These are phyloP conservation scores for Pueraria montana DNA, from an alignment of 306 rosid genomes.

Conservation along the genomic window DNA sequence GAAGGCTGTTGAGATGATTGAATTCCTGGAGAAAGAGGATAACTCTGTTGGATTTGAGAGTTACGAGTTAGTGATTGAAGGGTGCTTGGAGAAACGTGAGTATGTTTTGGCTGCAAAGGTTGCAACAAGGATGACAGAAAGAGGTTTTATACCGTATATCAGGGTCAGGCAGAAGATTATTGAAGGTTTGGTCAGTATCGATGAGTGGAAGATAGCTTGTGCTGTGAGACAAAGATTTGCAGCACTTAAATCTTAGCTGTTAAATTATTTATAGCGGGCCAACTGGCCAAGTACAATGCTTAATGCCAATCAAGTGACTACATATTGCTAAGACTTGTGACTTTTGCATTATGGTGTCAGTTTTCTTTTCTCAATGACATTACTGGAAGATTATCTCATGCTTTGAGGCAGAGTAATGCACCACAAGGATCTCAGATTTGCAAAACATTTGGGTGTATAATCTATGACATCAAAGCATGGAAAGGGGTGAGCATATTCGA, in stretches of 20 bases:
- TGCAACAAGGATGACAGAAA: slow-evolving; percentile 69
- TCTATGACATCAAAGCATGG: neutral
- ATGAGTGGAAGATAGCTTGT: slow-evolving; percentile 81
- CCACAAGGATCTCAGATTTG: slow-evolving; percentile 27
- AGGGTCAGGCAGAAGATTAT: slow-evolving; percentile 78
- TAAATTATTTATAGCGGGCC: slow-evolving; percentile 30
- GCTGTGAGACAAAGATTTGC: slow-evolving; percentile 77
- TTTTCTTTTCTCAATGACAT: slow-evolving; percentile 31
- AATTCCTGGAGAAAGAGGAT: slow-evolving; percentile 68
- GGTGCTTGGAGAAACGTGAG: slow-evolving; percentile 78
- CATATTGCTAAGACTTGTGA: neutral
- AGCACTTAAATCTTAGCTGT: slow-evolving; percentile 61
- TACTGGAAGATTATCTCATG: neutral
- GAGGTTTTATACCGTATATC: slow-evolving; percentile 69
- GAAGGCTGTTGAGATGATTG: slow-evolving; percentile 74
- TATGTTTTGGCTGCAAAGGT: slow-evolving; percentile 84
- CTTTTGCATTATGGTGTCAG: slow-evolving; percentile 10
- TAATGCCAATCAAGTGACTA: slow-evolving; percentile 1
- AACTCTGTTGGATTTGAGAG: slow-evolving; percentile 73
- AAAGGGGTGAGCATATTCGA: slow-evolving; percentile 6
- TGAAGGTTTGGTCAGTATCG: slow-evolving; percentile 74
- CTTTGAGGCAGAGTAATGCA: slow-evolving; percentile 24
- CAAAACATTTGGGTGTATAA: slow-evolving; percentile 14
- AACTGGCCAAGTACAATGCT: neutral
- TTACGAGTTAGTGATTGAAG: slow-evolving; percentile 80